Base-by-base conservation (phyloP, 129 eudicot species). In the Silybum marianum region DNA sequence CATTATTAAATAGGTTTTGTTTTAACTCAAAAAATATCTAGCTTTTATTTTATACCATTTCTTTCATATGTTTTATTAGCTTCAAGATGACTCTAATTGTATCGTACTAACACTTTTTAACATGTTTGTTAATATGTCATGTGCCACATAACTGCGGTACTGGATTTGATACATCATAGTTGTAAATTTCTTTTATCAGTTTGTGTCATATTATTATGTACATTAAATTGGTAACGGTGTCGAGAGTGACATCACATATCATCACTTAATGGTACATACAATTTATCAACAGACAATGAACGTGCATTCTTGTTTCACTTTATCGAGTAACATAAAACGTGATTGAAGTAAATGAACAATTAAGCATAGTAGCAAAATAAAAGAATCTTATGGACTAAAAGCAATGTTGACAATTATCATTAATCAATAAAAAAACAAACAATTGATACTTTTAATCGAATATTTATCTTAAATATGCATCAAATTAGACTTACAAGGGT, bases 271-370 rank as follows among this genome's bases (percentile, higher is more conserved):
- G 5, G 21, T 18, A 30, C 25, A 28, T 76, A 38, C 32, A 13
- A 36, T 14, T 62, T 76, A 62, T 75, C 79, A 46, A 46, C n/a
- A 74, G 44, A 75, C 58, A 76, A 76, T 18, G n/a, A 76, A 58
- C 54, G 23, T 62, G 71, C 19, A 54, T 11, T 58, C 14, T 7
- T 30, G 46, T 28, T 4, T 70, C 19, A 6, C n/a, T 70, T 58
- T 4, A 58, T 58, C 66, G 9, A 14, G 66, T 58, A 58, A 58
- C 7, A 58, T 58, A 58, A 54, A 18, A 6, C n/a, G 66, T 58
- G 66, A 58, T 58, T 58, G 23, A 18, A 58, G n/a, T 58, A 14
- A 18, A 19, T 21, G n/a, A 19, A 18, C 66, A n/a, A 18, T 1
- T 4, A 18, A 16, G n/a, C 10, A 58, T 18, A 5, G 21, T 58